Conservation (phyloP, 805 yeast species). For the Hanseniaspora mollemarum region DNA sequence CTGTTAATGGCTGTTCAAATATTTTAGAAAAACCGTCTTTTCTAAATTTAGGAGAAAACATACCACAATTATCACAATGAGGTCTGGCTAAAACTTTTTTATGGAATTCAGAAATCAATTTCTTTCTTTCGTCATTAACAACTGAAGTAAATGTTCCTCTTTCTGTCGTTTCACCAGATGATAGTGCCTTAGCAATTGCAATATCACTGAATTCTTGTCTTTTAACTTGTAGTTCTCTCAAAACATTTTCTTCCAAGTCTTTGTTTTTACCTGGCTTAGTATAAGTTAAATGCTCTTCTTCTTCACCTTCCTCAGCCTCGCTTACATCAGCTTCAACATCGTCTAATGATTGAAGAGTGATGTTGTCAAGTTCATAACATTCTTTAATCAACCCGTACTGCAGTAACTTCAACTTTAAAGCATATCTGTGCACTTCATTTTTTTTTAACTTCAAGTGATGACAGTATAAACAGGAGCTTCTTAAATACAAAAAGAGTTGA, state of each 20-base stretch:
- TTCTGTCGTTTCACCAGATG: slow-evolving; percentile 59
- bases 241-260: slow-evolving; percentile 33
- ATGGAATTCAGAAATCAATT: slow-evolving; percentile 60
- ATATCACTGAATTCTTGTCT: slow-evolving; percentile 61
- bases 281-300: slow-evolving; percentile 28
- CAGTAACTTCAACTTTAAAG: slow-evolving; percentile 66
- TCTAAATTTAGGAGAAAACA: slow-evolving; percentile 88
- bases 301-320: slow-evolving; percentile 41
- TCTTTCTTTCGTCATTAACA: slow-evolving; percentile 77
- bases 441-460: slow-evolving; percentile 65
- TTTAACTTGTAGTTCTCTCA: slow-evolving; percentile 41
- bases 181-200: slow-evolving; percentile 61
- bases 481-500: slow-evolving; percentile 72
- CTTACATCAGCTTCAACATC: slow-evolving; percentile 34
- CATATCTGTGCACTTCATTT: slow-evolving; percentile 60
- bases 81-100: slow-evolving; percentile 60
- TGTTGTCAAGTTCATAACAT: slow-evolving; percentile 56
- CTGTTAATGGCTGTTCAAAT: slow-evolving; percentile 75
- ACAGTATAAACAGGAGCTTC: slow-evolving; percentile 83
- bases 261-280: slow-evolving; percentile 21
- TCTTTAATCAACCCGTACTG: slow-evolving; percentile 85
- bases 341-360: slow-evolving; percentile 32
- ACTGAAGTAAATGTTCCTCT: slow-evolving; percentile 72
- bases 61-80: slow-evolving; percentile 90
- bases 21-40: slow-evolving; percentile 90